Conservation (phyloP, 257 asterid genomes). For the Prunella vulgaris region DNA sequence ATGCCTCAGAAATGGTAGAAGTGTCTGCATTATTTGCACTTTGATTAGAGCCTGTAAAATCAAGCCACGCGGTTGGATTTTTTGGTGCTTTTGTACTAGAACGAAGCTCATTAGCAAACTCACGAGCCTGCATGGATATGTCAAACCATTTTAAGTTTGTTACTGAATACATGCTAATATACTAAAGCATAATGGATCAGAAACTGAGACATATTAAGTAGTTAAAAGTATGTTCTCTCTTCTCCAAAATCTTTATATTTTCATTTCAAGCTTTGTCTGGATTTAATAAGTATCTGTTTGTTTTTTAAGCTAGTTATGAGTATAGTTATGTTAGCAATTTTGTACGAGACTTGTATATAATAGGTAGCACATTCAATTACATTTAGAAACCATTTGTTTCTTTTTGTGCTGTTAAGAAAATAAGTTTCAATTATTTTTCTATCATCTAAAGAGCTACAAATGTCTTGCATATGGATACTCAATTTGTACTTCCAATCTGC, state of each 20-base stretch:
- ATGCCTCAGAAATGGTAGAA: constrained; percentile 81
- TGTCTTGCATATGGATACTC: not conserved
- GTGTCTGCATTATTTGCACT: constrained; percentile 65
- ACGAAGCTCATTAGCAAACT: constrained; percentile 96
- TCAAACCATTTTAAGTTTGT: constrained; percentile 21
- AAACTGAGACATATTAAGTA: not conserved
- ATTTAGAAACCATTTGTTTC: not conserved
- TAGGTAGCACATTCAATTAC: not conserved
- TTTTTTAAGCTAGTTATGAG: not conserved
- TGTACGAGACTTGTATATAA: not conserved
- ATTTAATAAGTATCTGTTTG: not conserved
- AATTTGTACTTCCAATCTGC: not conserved
- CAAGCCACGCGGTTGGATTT: constrained; percentile 82
- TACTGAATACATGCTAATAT: constrained; percentile 2
- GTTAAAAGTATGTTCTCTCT: not conserved
- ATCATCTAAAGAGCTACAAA: not conserved
- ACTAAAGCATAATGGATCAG: not conserved
- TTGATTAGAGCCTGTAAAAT: constrained; percentile 69
- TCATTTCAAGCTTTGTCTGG: constrained; percentile 4
- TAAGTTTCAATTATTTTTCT: not conserved
- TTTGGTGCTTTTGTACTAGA: constrained; percentile 74
- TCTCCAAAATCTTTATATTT: not conserved
- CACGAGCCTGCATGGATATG: constrained; percentile 71
- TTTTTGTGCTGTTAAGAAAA: not conserved
- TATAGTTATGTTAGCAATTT: not conserved